Conservation (phyloP, 495 filamentous ascomycete genomes). For the Xylaria nigripes region DNA sequence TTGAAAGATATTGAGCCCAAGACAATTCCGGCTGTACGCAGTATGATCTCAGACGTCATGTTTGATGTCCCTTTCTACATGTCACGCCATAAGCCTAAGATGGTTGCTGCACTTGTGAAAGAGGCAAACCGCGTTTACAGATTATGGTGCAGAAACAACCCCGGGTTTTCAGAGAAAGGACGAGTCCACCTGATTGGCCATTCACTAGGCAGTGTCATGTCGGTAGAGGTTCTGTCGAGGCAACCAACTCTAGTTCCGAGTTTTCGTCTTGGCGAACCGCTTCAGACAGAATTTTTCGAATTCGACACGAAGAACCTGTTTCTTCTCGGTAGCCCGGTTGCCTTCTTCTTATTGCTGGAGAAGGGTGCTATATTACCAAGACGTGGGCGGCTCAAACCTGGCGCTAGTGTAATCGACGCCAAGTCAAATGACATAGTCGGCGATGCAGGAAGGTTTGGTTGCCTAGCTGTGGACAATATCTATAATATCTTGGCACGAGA, state of each 20-base stretch:
- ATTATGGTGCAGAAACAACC: conserved; percentile 89
- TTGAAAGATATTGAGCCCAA: conserved; percentile 85
- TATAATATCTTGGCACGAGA: conserved; percentile 77
- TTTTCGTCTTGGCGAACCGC: conserved; percentile 42
- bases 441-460: conserved; percentile 72
- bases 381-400: conserved; percentile 63
- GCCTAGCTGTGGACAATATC: conserved; percentile 87
- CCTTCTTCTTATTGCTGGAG: conserved; percentile 88
- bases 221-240: conserved; percentile 77
- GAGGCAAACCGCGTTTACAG: conserved; percentile 92
- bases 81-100: conserved; percentile 88
- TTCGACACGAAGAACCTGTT: conserved; percentile 88
- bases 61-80: conserved; percentile 96
- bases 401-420: conserved; percentile 53
- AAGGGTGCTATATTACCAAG: conserved; percentile 74
- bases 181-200: conserved; percentile 90
- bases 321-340: conserved; percentile 83
- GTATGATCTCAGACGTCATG: conserved; percentile 93
- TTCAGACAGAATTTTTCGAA: conserved; percentile 59
- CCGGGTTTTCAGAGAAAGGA: conserved; percentile 68
- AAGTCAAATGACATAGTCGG: conserved; percentile 59
- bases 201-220: conserved; percentile 89
- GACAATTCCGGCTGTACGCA: conserved; percentile 82
- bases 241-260: conserved; percentile 62
- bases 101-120: conserved; percentile 79